A percentile compares a stretch with the other conserved stretches of the same genome.
Conservation (phyloP, 495 filamentous ascomycete genomes). For the Penicillium cataractarum region DNA sequence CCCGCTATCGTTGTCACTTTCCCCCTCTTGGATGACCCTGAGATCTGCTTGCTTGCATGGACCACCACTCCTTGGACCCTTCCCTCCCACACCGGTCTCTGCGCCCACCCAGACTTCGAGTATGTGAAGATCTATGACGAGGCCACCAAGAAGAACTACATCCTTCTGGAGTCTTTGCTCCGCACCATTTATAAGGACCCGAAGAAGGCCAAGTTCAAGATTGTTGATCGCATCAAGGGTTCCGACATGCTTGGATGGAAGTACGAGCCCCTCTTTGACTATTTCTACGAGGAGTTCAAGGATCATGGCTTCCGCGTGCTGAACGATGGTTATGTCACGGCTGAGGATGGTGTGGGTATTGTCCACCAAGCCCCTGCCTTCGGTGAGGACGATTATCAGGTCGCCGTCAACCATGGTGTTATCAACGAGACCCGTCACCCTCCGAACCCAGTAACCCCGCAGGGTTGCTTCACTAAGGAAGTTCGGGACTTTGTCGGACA, state of each 20-base stretch:
- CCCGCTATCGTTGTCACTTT: slow-evolving; percentile 91
- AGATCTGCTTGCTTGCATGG: slow-evolving; percentile 82
- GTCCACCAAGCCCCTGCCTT: slow-evolving; percentile 96
- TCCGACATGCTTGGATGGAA: slow-evolving; percentile 89
- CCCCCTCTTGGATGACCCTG: slow-evolving; percentile 74
- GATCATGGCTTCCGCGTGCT: slow-evolving; percentile 83
- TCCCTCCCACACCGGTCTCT: slow-evolving; percentile 80
- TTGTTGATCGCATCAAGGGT: slow-evolving; percentile 80
- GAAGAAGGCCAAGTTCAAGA: slow-evolving; percentile 96
- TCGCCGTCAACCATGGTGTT: slow-evolving; percentile 76
- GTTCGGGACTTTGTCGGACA: slow-evolving; percentile 85
- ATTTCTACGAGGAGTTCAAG: slow-evolving; percentile 94
- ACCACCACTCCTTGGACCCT: slow-evolving; percentile 98
- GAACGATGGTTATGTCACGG: slow-evolving; percentile 86
- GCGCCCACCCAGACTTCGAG: slow-evolving; percentile 86
- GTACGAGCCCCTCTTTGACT: slow-evolving; percentile 89
- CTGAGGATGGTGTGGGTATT: slow-evolving; percentile 91
- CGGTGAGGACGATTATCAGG: slow-evolving; percentile 95
- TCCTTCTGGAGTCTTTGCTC: slow-evolving; percentile 84
- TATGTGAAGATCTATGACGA: slow-evolving; percentile 92
- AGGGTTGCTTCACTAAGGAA: slow-evolving; percentile 77
- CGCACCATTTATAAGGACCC: slow-evolving; percentile 90
- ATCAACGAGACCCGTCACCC: slow-evolving; percentile 76
- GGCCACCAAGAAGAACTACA: slow-evolving; percentile 78
- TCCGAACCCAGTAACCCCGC: slow-evolving; percentile 87